Percentiles rank a stretch among this genome's conserved stretches.
These are phyloP conservation scores for Boletus sensibilis DNA, from an alignment of 768 basidiomycete species.

Conservation along the genomic window DNA sequence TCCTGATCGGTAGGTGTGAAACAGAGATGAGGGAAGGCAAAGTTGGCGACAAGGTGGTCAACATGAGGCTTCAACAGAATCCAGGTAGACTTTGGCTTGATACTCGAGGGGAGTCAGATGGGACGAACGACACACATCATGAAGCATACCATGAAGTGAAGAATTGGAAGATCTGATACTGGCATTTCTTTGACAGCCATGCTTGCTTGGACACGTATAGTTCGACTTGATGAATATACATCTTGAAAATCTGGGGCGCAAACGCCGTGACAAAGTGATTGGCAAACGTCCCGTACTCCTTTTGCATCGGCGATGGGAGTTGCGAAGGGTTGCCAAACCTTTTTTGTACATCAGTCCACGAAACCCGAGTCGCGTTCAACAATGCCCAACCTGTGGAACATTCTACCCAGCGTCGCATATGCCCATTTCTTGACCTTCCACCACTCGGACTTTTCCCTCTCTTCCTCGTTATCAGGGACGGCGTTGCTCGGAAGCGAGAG, in stretches of 20 bases:
- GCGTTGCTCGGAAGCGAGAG: conserved; percentile 61
- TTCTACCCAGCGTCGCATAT: conserved; percentile 70
- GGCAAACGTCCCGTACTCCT: conserved; percentile 69
- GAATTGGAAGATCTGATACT: conserved; percentile 81
- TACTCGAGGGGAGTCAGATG: conserved; percentile 45
- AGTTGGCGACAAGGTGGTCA: conserved; percentile 70
- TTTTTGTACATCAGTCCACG: conserved; percentile 6
- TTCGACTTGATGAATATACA: conserved; percentile 65
- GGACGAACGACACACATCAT: background rate
- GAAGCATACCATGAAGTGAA: conserved; percentile 78
- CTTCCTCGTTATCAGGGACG: conserved; percentile 71
- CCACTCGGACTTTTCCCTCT: conserved; percentile 79
- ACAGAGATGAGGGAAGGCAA: conserved; percentile 84
- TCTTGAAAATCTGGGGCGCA: conserved; percentile 84
- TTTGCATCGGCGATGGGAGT: conserved; percentile 68
- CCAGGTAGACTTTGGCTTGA: conserved; percentile 95
- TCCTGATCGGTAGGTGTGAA: conserved; percentile 68
- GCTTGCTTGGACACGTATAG: conserved; percentile 69
- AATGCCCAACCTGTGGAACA: conserved; percentile 65
- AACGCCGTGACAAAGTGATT: conserved; percentile 74
- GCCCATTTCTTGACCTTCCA: conserved; percentile 96
- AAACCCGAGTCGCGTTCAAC: background rate
- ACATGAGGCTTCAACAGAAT: conserved; percentile 81
- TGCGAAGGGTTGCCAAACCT: conserved; percentile 89
- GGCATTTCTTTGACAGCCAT: conserved; percentile 82